phyloP scores from a whole-genome alignment of 371 early-diverging fungal genomes.

The Chytridium lagenaria region DNA sequence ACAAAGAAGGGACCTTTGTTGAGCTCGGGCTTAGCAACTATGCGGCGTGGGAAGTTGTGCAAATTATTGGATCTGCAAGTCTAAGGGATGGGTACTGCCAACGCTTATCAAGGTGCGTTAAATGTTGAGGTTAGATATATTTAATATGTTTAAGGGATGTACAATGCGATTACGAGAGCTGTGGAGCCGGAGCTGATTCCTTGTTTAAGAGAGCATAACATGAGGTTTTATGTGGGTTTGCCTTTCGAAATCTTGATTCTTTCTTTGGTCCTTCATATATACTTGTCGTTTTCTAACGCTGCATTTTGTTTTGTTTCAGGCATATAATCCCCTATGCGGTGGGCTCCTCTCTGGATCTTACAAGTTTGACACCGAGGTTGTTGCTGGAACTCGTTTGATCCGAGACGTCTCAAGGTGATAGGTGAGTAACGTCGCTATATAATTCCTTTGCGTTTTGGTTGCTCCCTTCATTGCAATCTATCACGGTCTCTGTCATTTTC shows the following conservation, averaged over 20 bases:
- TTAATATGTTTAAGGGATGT: slow-evolving; percentile 48
- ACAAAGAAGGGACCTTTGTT: slow-evolving; percentile 44
- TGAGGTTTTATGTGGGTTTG: slow-evolving; percentile 51
- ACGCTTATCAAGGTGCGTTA: slow-evolving; percentile 57
- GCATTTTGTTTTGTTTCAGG: too few relatives aligned
- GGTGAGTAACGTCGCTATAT: too few relatives aligned
- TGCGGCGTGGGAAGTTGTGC: slow-evolving; percentile 52
- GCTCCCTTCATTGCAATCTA: too few relatives aligned
- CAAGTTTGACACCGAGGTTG: background rate
- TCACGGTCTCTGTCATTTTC: too few relatives aligned
- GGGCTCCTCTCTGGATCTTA: background rate
- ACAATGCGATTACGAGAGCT: slow-evolving; percentile 68
- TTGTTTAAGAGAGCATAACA: slow-evolving; percentile 60
- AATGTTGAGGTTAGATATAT: too few relatives aligned
- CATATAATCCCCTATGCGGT: background rate
- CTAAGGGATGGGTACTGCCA: slow-evolving; percentile 49
- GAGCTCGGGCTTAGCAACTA: slow-evolving; percentile 50
- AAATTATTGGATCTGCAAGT: slow-evolving; percentile 50
- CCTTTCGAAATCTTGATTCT: too few relatives aligned
- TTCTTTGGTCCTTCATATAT: too few relatives aligned
- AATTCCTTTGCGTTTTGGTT: too few relatives aligned
- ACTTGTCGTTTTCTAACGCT: too few relatives aligned
- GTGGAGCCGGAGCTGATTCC: slow-evolving; percentile 70
- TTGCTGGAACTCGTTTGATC: background rate
- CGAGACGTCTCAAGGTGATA: background rate